Conservation (phyloP, 306 rosid species). For the Castanea mollissima region DNA sequence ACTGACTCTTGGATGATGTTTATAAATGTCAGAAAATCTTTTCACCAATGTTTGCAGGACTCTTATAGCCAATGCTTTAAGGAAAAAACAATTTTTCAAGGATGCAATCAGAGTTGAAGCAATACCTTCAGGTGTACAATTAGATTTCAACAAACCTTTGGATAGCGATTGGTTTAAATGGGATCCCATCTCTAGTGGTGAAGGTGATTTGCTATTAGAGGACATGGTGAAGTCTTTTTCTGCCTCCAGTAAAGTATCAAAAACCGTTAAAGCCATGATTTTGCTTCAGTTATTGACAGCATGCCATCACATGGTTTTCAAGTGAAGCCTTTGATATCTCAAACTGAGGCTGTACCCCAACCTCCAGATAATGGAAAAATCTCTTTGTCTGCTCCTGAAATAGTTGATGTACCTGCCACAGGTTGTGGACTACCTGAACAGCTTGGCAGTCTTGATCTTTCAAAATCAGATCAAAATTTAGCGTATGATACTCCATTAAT, state of each 20-base stretch:
- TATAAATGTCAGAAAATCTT: slow-evolving; percentile 10
- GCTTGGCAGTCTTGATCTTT: slow-evolving; percentile 27
- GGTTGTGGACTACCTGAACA: slow-evolving; percentile 26
- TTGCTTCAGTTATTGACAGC: slow-evolving; percentile 45
- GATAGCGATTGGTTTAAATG: slow-evolving; percentile 54
- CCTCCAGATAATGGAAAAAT: slow-evolving; percentile 20
- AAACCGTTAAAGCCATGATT: slow-evolving; percentile 63
- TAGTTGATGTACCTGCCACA: slow-evolving; percentile 27
- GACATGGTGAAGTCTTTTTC: slow-evolving; percentile 58
- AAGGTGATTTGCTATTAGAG: slow-evolving; percentile 77
- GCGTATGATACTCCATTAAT: slow-evolving; percentile 18
- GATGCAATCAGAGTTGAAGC: slow-evolving; percentile 71
- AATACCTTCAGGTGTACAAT: slow-evolving; percentile 44
- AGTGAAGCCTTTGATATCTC: slow-evolving; percentile 49
- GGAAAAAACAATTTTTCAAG: slow-evolving; percentile 71
- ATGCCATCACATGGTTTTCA: slow-evolving; percentile 68
- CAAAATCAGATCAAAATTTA: slow-evolving; percentile 23
- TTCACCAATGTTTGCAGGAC: slow-evolving; percentile 44
- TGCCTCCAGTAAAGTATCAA: slow-evolving; percentile 45
- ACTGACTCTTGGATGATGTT: slow-evolving; percentile 7
- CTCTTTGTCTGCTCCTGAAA: slow-evolving; percentile 16
- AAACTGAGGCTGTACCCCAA: slow-evolving; percentile 30
- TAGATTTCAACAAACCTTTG: slow-evolving; percentile 44
- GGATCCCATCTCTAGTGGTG: slow-evolving; percentile 88
- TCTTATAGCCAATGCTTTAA: slow-evolving; percentile 67